These are phyloP conservation scores for Buxus sempervirens DNA, from an alignment of 164 flowering plant species.

Conservation along the genomic window DNA sequence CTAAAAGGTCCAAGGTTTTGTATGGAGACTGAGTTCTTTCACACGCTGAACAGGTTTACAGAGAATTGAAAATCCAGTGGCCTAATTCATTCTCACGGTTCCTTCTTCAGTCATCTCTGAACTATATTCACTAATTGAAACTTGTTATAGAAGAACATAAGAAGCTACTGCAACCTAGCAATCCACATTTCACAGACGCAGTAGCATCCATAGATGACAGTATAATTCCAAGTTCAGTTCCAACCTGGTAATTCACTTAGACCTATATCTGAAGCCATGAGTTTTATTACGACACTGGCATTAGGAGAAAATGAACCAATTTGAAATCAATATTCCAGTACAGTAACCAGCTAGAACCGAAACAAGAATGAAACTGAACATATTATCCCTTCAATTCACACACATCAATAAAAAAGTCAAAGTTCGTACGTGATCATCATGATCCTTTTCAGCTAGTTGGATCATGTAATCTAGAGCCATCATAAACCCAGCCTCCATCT, in stretches of 20 bases:
- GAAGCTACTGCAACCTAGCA: background rate
- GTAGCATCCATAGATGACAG: background rate
- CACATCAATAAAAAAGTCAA: background rate
- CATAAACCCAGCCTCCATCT: slow-evolving; percentile 95
- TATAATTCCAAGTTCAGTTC: background rate
- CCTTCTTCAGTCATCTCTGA: background rate
- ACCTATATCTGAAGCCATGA: background rate
- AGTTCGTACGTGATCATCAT: slow-evolving; percentile 68
- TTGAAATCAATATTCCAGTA: background rate
- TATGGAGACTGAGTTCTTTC: no score
- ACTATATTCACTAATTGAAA: background rate
- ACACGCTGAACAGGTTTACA: no score
- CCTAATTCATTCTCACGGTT: no score
- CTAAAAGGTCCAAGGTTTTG: no score
- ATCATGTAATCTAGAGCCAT: slow-evolving; percentile 99
- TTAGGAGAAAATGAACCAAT: background rate
- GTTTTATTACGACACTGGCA: background rate
- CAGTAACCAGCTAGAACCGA: background rate
- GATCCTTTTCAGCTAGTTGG: slow-evolving; percentile 69
- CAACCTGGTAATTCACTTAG: background rate
- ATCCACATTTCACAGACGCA: no score
- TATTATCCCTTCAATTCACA: background rate
- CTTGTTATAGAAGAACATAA: background rate
- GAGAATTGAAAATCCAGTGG: no score
- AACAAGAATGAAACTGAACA: background rate